Evolutionary conservation across 257 asterid species (phyloP).

Genomic region (Scutellaria baicalensis): DNA sequence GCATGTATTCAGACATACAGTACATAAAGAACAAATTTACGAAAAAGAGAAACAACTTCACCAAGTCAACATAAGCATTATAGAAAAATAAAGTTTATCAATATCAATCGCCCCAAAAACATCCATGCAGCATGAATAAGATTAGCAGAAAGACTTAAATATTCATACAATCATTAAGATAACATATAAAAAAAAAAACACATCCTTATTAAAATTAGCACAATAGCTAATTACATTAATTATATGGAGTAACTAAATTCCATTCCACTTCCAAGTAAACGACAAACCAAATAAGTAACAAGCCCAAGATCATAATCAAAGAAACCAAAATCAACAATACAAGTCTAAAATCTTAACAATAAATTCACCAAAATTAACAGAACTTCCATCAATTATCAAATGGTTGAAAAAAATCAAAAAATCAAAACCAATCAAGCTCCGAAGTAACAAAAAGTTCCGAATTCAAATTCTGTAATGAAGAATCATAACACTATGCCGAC

Average conservation of each 20-base stretch:
- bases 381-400: not conserved
- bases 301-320: not conserved
- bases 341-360: too few relatives aligned
- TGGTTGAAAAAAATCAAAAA: not conserved
- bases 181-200: not conserved
- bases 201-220: not conserved
- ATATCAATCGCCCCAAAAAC: not conserved
- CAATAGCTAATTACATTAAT: not conserved
- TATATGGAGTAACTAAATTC: not conserved
- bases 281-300: not conserved
- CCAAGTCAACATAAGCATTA: not conserved
- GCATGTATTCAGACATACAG: not conserved
- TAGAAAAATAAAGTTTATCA: not conserved
- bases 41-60: not conserved
- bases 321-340: not conserved
- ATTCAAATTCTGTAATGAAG: not conserved
- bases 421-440: not conserved
- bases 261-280: not conserved
- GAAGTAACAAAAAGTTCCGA: not conserved
- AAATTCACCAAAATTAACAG: not conserved
- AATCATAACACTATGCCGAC: constrained; percentile 12
- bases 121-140: not conserved
- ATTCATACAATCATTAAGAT: not conserved
- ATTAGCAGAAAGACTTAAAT: not conserved
- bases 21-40: not conserved